phyloP scores from a whole-genome alignment of 139 green algal species.

The Chlorella vulgaris region DNA sequence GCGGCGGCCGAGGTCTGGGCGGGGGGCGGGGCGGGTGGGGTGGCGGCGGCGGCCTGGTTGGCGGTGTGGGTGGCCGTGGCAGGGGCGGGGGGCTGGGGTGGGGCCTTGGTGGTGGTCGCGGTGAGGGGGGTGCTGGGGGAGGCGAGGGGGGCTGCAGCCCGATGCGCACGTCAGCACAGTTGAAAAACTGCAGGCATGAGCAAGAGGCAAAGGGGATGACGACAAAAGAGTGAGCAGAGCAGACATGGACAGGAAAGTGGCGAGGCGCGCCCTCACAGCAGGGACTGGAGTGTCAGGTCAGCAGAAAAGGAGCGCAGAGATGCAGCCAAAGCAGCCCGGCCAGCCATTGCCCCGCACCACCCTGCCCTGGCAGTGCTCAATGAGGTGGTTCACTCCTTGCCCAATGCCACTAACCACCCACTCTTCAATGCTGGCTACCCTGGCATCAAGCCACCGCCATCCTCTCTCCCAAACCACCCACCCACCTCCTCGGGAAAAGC shows the following conservation, averaged over 20 bases:
- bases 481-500: not conserved
- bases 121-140: not conserved
- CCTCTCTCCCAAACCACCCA: not conserved
- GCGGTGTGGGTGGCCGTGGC: not conserved
- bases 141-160: not conserved
- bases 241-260: not conserved
- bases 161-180: slow-evolving; percentile 6
- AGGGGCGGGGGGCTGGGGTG: not conserved
- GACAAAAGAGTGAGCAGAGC: not conserved
- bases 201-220: too few species aligned
- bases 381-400: too few species aligned
- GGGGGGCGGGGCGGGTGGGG: too few species aligned
- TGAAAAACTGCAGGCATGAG: not conserved
- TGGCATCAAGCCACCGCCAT: too few species aligned
- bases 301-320: not conserved
- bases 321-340: not conserved
- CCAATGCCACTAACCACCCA: too few species aligned
- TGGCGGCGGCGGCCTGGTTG: not conserved
- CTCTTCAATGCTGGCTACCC: too few species aligned
- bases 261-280: too few species aligned
- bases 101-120: not conserved
- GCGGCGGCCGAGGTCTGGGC: not conserved
- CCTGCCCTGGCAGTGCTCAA: too few species aligned
- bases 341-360: not conserved
- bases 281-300: too few species aligned